Evolutionary conservation across 2,329 filamentous ascomycete genomes (phyloP).

Genomic region (Remersonia thermophila): DNA sequence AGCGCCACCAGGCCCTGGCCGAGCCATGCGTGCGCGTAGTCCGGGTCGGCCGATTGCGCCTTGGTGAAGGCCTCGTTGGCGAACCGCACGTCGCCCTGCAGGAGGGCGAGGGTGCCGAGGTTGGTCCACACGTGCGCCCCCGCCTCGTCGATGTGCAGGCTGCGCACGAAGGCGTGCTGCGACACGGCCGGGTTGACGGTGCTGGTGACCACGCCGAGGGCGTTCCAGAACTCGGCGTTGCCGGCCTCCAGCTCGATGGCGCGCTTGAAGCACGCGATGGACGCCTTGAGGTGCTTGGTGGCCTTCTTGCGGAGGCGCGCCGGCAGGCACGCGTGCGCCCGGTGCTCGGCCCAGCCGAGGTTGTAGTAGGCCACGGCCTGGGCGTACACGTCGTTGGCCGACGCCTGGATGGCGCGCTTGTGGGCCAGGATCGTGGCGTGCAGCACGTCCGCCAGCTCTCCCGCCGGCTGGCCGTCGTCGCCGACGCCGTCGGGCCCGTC

Average conservation of each 20-base stretch:
- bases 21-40: slow-evolving; percentile 86
- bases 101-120: slow-evolving; percentile 69
- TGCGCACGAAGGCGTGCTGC: slow-evolving; percentile 86
- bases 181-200: slow-evolving; percentile 74
- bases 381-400: slow-evolving; percentile 64
- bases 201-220: slow-evolving; percentile 81
- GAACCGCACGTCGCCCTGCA: slow-evolving; percentile 73
- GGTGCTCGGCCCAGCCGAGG: slow-evolving; percentile 84
- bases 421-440: slow-evolving; percentile 70
- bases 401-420: slow-evolving; percentile 70
- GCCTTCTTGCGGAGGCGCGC: slow-evolving; percentile 40
- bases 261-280: slow-evolving; percentile 84
- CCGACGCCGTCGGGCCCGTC: slow-evolving; percentile 33
- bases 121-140: slow-evolving; percentile 84
- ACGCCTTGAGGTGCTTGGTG: slow-evolving; percentile 61
- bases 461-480: slow-evolving; percentile 34
- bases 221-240: slow-evolving; percentile 95
- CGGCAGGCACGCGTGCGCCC: slow-evolving; percentile 58
- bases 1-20: slow-evolving; percentile 82
- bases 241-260: slow-evolving; percentile 91
- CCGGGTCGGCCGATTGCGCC: slow-evolving; percentile 87
- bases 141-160: slow-evolving; percentile 82
- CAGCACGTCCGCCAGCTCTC: slow-evolving; percentile 46
- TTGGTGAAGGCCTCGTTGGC: slow-evolving; percentile 83
- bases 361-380: slow-evolving; percentile 97